Evolutionary conservation across 2,329 filamentous ascomycete species (phyloP).

Genomic region (Alternaria ethzedia): DNA sequence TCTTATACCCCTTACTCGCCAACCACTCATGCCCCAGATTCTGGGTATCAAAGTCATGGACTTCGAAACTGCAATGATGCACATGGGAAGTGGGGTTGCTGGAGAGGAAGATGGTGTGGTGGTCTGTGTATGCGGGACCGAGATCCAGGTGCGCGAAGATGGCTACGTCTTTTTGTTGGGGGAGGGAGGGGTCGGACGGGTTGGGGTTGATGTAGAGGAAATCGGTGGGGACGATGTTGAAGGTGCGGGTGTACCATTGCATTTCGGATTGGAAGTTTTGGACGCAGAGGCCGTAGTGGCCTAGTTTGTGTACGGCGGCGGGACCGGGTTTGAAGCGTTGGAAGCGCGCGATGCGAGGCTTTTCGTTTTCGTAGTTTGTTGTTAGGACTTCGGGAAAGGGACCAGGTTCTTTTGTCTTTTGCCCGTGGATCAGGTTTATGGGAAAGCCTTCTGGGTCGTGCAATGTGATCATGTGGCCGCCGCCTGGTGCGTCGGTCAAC

Average conservation of each 20-base stretch:
- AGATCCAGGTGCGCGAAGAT: conserved; percentile 63
- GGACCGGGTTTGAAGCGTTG: conserved; percentile 61
- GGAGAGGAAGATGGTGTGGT: conserved; percentile 63
- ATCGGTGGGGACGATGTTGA: conserved; percentile 57
- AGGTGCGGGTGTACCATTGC: conserved; percentile 55
- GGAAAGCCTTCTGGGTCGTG: conserved; percentile 61
- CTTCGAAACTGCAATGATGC: conserved; percentile 73
- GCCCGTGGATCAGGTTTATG: conserved; percentile 64
- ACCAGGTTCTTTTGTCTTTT: conserved; percentile 53
- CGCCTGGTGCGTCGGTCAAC: conserved; percentile 59
- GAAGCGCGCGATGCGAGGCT: conserved; percentile 57
- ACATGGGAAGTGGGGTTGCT: conserved; percentile 56
- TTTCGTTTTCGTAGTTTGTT: conserved; percentile 52
- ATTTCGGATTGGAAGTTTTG: conserved; percentile 46
- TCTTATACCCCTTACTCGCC: conserved; percentile 65
- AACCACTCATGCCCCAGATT: conserved; percentile 74
- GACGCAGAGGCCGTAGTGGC: conserved; percentile 56
- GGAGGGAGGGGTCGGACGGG: neutral
- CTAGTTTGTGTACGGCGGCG: conserved; percentile 58
- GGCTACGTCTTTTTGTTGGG: conserved; percentile 47
- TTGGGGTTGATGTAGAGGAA: conserved; percentile 47
- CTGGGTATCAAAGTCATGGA: conserved; percentile 73
- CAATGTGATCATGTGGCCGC: conserved; percentile 57
- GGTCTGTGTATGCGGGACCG: conserved; percentile 58
- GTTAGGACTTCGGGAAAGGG: conserved; percentile 57